Evolutionary conservation across 2,329 filamentous ascomycete genomes (phyloP).

Genomic region (Alternaria sp.): DNA sequence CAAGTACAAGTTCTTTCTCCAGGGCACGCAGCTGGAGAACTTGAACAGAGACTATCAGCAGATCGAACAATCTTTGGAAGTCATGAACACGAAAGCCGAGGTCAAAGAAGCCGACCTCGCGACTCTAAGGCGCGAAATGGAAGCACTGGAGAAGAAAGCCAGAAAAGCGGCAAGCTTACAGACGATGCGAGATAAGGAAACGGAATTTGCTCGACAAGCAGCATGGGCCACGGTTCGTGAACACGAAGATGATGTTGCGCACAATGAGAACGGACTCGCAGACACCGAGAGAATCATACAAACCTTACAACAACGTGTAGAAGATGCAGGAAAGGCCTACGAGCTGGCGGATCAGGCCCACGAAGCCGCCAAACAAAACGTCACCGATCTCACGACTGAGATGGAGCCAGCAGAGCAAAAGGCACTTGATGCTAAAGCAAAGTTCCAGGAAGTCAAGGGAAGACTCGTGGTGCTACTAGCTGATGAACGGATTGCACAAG

Average conservation of each 20-base stretch:
- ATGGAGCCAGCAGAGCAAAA: constrained; percentile 56
- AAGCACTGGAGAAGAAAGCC: constrained; percentile 69
- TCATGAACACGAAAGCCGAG: constrained; percentile 69
- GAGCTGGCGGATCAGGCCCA: constrained; percentile 52
- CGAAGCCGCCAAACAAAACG: constrained; percentile 44
- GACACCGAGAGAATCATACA: constrained; percentile 57
- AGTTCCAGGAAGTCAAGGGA: constrained; percentile 60
- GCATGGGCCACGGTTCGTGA: constrained; percentile 89
- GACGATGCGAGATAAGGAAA: constrained; percentile 66
- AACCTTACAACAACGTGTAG: constrained; percentile 54
- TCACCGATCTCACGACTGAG: constrained; percentile 44
- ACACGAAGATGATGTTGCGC: constrained; percentile 63
- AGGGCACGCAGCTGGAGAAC: constrained; percentile 91
- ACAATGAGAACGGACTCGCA: constrained; percentile 36
- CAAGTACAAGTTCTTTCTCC: constrained; percentile 97
- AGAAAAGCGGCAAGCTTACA: constrained; percentile 71
- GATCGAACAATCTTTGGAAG: constrained; percentile 78
- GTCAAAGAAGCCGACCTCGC: constrained; percentile 69
- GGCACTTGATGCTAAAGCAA: constrained; percentile 58
- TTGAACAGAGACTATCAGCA: constrained; percentile 90
- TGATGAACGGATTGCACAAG: constrained; percentile 70
- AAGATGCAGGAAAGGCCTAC: constrained; percentile 52
- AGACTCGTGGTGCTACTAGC: constrained; percentile 59
- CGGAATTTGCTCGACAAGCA: constrained; percentile 68
- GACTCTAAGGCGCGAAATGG: constrained; percentile 62